These are phyloP conservation scores for Trichoderma cornu-damae DNA, from an alignment of 2,329 filamentous ascomycete species.

Conservation along the genomic window DNA sequence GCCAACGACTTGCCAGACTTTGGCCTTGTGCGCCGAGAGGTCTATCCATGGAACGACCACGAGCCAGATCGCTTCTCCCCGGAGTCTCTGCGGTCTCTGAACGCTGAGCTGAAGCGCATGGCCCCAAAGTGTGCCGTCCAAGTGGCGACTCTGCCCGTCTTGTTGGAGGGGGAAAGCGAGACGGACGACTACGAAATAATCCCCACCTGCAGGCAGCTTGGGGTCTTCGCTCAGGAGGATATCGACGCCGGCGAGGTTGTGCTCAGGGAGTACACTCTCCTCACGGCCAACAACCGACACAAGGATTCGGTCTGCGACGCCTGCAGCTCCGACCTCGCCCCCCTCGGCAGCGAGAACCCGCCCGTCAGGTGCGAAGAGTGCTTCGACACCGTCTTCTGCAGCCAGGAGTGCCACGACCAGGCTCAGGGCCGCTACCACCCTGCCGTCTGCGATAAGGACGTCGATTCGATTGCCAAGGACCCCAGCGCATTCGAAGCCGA, in stretches of 20 bases:
- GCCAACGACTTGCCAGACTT: slow-evolving; percentile 59
- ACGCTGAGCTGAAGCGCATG: slow-evolving; percentile 60
- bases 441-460: slow-evolving; percentile 60
- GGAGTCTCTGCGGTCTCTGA: slow-evolving; percentile 66
- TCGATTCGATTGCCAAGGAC: slow-evolving; percentile 61
- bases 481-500: slow-evolving; percentile 55
- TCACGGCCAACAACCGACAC: slow-evolving; percentile 84
- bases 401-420: slow-evolving; percentile 51
- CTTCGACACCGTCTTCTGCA: slow-evolving; percentile 62
- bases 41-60: slow-evolving; percentile 65
- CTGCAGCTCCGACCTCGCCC: slow-evolving; percentile 69
- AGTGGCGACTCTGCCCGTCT: slow-evolving; percentile 67
- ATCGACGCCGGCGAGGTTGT: slow-evolving; percentile 71
- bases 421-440: slow-evolving; percentile 59
- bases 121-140: slow-evolving; percentile 79
- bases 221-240: slow-evolving; percentile 81
- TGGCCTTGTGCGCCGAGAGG: slow-evolving; percentile 62
- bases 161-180: slow-evolving; percentile 53
- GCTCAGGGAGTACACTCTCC: slow-evolving; percentile 73
- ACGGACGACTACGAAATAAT: slow-evolving; percentile 47
- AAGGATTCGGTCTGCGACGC: slow-evolving; percentile 87
- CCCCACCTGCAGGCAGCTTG: slow-evolving; percentile 68
- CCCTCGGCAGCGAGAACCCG: slow-evolving; percentile 44
- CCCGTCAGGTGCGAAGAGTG: slow-evolving; percentile 56
- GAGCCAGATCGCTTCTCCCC: slow-evolving; percentile 66